Evolutionary conservation across 352 stramenopile species (phyloP).

Genomic region (Pythium phragmitis): DNA sequence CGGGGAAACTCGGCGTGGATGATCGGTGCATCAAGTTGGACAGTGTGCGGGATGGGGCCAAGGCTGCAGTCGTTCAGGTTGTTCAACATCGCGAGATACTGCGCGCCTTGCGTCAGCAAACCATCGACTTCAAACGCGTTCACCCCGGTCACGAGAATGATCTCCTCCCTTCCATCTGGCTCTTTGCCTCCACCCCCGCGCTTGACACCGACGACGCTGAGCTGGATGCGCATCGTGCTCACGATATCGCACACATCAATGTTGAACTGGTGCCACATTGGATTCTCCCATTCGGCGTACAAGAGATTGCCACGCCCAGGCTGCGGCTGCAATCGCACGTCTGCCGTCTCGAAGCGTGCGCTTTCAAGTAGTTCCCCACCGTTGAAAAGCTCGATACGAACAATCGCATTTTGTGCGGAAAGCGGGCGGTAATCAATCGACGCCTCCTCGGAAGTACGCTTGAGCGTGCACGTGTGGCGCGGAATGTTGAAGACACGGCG

Average conservation of each 20-base stretch:
- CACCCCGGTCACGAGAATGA: constrained; percentile 76
- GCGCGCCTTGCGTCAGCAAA: constrained; percentile 53
- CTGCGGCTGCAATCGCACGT: constrained; percentile 74
- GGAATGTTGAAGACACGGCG: constrained; percentile 84
- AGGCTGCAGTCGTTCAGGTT: constrained; percentile 71
- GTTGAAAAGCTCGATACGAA: constrained; percentile 79
- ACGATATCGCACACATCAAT: constrained; percentile 68
- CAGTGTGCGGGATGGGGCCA: constrained; percentile 73
- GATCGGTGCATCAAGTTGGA: constrained; percentile 63
- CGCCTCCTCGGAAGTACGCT: constrained; percentile 70
- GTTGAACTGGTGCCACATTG: constrained; percentile 79
- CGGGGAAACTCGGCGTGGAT: constrained; percentile 70
- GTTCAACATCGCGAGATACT: constrained; percentile 83
- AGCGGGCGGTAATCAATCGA: constrained; percentile 46
- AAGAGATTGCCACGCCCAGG: constrained; percentile 53
- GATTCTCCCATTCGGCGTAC: constrained; percentile 73
- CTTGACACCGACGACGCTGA: constrained; percentile 73
- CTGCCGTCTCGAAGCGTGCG: constrained; percentile 62
- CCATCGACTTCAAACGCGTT: constrained; percentile 85
- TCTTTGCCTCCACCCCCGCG: constrained; percentile 50
- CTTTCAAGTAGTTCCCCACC: constrained; percentile 68
- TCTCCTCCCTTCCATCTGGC: constrained; percentile 49
- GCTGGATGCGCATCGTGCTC: constrained; percentile 71
- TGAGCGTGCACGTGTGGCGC: constrained; percentile 60
- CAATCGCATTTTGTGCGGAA: constrained; percentile 62